Base-by-base conservation (phyloP, 2,329 filamentous ascomycete species). In the Fusarium austroafricanum region DNA sequence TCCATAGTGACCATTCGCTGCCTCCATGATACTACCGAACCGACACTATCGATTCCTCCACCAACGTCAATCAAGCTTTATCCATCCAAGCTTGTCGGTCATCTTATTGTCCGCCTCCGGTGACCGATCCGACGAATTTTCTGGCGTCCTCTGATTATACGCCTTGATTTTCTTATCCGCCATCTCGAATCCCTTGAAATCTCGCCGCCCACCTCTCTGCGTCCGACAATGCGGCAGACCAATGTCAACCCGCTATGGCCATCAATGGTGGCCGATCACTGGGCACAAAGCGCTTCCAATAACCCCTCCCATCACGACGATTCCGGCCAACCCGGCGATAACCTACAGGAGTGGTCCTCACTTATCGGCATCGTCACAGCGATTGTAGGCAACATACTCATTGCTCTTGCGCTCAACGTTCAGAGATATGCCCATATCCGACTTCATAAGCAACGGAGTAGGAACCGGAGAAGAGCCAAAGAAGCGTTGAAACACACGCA, bases 341-440 rank as follows among this genome's bases (percentile, higher is more conserved):
- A 84, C 10, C 78, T 90, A 23, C 84, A 87, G 68, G 83, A 90
- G 77, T 98, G 95, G 94, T 97, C 94, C 45, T 96, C 94, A 26
- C 83, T 98, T 54, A 98, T 99, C 75, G 96, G 96, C 72, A 97
- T 99, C 75, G 81, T 95, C 54, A 97, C 94, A 4, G 94, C 96
- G 50, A 96, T 99, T 74, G 86, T 91, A 51, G 96, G 96, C 56
- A 99, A 99, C 75, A 83, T 97, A 33, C 86, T 99, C 53, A 98
- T 99, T 70, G 97, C 95, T 1, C 89, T 99, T 67, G 96, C 96
- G 14, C 87, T 99, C 64, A 99, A 99, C 76, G 95, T 96, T 49
- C 96, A 99, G 80, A 89, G 96, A 69, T 98, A 98, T 77, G 95
- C 96, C 33, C 96, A 99, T 76, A 93, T 96, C 58, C 88, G 91